phyloP scores from a whole-genome alignment of 345 rosid species.

The Eucalyptus sp. region DNA sequence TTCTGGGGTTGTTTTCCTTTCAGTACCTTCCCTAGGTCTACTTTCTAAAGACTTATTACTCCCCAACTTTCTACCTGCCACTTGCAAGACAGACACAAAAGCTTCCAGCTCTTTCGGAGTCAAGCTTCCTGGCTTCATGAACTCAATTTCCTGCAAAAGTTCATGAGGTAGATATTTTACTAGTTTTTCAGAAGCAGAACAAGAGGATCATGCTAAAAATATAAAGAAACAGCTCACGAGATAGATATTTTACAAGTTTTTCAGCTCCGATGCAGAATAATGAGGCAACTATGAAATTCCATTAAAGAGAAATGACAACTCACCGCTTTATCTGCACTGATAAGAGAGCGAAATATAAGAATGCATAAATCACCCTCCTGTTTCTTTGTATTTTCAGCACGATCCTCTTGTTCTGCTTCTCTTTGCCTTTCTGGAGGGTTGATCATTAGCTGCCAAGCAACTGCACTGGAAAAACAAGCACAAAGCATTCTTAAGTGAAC shows the following conservation, averaged over 20 bases:
- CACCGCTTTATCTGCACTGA: conserved; percentile 71
- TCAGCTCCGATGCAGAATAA: not conserved
- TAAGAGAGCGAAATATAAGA: conserved; percentile 63
- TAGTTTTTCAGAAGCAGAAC: not conserved
- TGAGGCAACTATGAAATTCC: not conserved
- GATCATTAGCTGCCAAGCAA: conserved; percentile 84
- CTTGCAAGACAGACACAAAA: conserved; percentile 60
- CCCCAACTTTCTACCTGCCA: conserved; percentile 45
- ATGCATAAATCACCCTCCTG: conserved; percentile 56
- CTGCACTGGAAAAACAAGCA: conserved; percentile 54
- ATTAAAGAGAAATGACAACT: conserved; percentile 3
- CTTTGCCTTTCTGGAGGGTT: conserved; percentile 34
- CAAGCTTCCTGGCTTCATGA: conserved; percentile 75
- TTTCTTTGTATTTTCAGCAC: not conserved
- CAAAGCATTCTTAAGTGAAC: not conserved
- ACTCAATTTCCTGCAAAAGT: conserved; percentile 71
- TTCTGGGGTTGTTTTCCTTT: conserved; percentile 26
- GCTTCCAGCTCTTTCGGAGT: conserved; percentile 70
- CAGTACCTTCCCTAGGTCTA: conserved; percentile 23
- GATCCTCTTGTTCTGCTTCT: conserved; percentile 14
- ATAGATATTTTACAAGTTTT: not conserved
- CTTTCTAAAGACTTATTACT: conserved; percentile 17
- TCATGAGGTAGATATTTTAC: too few relatives aligned
- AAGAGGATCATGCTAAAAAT: conserved; percentile 8
- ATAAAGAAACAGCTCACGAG: not conserved